Base-by-base conservation (phyloP, 768 basidiomycete genomes). In the Suillus variegatus region DNA sequence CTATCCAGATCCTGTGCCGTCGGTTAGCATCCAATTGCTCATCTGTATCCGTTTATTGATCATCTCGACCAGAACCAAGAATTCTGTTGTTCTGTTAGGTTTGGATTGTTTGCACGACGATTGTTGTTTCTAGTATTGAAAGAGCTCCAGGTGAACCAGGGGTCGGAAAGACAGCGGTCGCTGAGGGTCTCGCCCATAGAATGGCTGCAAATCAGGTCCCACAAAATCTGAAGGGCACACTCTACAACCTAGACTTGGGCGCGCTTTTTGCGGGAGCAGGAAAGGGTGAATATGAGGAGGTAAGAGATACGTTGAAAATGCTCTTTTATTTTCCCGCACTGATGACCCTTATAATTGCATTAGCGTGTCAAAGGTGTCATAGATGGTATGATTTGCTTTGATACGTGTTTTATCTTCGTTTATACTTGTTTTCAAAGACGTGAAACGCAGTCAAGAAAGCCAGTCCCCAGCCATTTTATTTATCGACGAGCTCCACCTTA, bases 391-490 rank as follows among this genome's bases (percentile, higher is more conserved):
- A 28, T 56, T 32, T 5, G 10, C 46, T n/a, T 44, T 61, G 25
- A 28, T 6, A 51, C 8, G 8, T 28, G 3, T 51, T 28, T 8
- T 28, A 51, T 22, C n/a, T n/a, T n/a, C 14, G 25, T 80, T 51
- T 73, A 69, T 57, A 84, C 68, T 32, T 84, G 67, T 61, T 80
- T 77, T 2, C 81, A 51, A 28, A 51, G 51, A 51, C 14, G 51
- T 66, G n/a, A 66, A 60, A 52, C 41, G 63, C 22, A 64, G 63
- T 40, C 66, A 66, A 35, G 63, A 66, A 63, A 64, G 56, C 40
- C 57, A 41, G 10, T 66, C 62, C 43, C 66, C 66, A 16, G 58
- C 52, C 20, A 66, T 66, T 36, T 47, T 66, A 12, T 66, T 66
- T 20, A 66, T 66, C 43, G 66, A 66, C 41, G 66, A 66, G 41